Evolutionary conservation across 2,329 filamentous ascomycete species (phyloP).

Genomic region (Geoglossum cookeanum): DNA sequence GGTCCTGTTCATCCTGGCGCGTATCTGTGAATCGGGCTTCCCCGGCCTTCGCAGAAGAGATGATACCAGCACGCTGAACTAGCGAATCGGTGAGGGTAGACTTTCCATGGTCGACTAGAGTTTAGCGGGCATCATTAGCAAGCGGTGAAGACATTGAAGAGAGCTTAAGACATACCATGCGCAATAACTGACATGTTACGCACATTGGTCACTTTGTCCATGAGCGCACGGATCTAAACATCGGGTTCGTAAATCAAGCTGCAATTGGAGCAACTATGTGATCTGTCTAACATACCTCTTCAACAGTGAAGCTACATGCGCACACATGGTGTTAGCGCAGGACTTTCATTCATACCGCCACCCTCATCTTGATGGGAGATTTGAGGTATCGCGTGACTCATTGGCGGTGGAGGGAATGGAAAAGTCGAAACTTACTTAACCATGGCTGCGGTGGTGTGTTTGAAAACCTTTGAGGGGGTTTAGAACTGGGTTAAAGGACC

Average conservation of each 20-base stretch:
- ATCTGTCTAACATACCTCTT: conserved; percentile 42
- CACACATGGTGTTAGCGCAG: conserved; percentile 6
- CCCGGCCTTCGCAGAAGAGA: conserved; percentile 93
- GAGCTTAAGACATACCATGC: conserved; percentile 42
- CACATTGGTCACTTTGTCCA: conserved; percentile 40
- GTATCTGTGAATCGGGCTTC: conserved; percentile 94
- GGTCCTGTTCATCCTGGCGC: conserved; percentile 92
- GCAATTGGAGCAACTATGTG: neutral
- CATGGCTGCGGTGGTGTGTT: conserved; percentile 74
- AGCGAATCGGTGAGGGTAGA: conserved; percentile 99
- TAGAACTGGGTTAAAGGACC: neutral
- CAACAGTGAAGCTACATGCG: conserved; percentile 77
- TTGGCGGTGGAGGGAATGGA: neutral
- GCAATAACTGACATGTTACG: conserved; percentile 99
- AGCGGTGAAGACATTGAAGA: neutral
- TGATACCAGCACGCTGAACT: conserved; percentile 98
- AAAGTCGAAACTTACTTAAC: conserved; percentile 70
- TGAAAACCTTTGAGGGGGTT: conserved; percentile 3
- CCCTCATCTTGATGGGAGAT: neutral
- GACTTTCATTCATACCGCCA: conserved; percentile 25
- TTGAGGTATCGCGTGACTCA: neutral
- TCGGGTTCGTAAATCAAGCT: neutral
- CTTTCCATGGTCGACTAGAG: conserved; percentile 90
- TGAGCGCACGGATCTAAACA: conserved; percentile 25
- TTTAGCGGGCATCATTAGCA: neutral